These are phyloP conservation scores for Pseudotsuga menziesii DNA, from an alignment of 75 land plant genomes.

Conservation along the genomic window DNA sequence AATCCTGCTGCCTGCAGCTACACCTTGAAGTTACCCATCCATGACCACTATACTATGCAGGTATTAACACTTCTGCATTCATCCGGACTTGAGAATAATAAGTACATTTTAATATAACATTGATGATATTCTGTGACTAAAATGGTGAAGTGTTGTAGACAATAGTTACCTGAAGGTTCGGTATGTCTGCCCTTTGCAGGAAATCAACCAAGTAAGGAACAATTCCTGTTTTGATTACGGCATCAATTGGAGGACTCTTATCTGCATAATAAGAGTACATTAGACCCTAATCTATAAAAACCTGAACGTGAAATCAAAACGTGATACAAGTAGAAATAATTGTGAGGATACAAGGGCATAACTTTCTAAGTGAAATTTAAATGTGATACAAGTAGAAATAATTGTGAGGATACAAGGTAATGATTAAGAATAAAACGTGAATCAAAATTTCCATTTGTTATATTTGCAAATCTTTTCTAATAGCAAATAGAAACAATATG, in stretches of 20 bases:
- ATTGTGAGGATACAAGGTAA: background rate
- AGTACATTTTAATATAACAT: background rate
- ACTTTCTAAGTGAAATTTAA: background rate
- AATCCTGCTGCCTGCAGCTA: background rate
- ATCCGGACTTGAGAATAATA: background rate
- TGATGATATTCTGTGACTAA: background rate
- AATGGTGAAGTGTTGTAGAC: background rate
- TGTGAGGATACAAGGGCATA: no score
- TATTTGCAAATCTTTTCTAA: no score
- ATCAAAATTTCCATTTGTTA: background rate
- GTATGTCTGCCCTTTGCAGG: constrained; percentile 26
- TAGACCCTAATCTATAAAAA: background rate
- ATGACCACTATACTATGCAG: background rate
- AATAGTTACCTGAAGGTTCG: constrained; percentile 39
- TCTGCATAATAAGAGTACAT: constrained; percentile 17
- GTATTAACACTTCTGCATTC: background rate
- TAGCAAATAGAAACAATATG: background rate
- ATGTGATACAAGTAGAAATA: background rate
- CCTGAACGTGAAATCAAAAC: background rate
- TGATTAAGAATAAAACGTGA: background rate
- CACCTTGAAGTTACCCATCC: background rate
- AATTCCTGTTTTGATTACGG: constrained; percentile 35
- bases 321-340: background rate
- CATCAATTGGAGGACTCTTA: constrained; percentile 40
- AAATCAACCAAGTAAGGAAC: constrained; percentile 44